These are phyloP conservation scores for Pycnococcus provasolii DNA, from an alignment of 139 green algal species.

Conservation along the genomic window DNA sequence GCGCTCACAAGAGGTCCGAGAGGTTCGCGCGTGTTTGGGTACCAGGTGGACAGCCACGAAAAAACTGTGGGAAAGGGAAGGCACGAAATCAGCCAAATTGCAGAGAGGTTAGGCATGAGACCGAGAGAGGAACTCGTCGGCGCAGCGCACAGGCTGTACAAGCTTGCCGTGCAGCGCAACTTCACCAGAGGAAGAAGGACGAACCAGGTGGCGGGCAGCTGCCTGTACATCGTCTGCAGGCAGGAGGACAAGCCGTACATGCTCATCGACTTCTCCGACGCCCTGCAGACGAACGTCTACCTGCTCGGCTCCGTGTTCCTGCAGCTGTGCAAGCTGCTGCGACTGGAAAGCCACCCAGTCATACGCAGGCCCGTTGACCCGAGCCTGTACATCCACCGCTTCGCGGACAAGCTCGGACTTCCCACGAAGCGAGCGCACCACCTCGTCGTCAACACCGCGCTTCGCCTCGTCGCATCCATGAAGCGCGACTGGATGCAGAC, in stretches of 20 bases:
- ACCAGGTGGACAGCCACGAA: conserved; percentile 73
- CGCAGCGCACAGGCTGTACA: conserved; percentile 40
- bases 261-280: conserved; percentile 94
- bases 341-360: conserved; percentile 69
- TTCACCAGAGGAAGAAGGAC: conserved; percentile 85
- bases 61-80: conserved; percentile 55
- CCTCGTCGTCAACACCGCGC: conserved; percentile 63
- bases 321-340: conserved; percentile 76
- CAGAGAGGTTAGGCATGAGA: conserved; percentile 67
- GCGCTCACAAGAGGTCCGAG: conserved; percentile 41
- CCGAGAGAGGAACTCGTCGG: conserved; percentile 62
- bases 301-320: conserved; percentile 76
- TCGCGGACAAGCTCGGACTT: conserved; percentile 53
- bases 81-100: conserved; percentile 56
- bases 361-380: conserved; percentile 84
- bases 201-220: conserved; percentile 78
- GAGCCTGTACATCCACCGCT: conserved; percentile 87
- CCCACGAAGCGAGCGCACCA: conserved; percentile 27
- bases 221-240: conserved; percentile 90
- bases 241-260: conserved; percentile 89
- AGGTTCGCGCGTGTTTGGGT: conserved; percentile 53
- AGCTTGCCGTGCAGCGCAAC: conserved; percentile 70
- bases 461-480: conserved; percentile 84
- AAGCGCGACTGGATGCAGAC: conserved; percentile 99
- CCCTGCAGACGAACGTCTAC: conserved; percentile 58